Evolutionary conservation across 805 yeast species (phyloP).

Genomic region (Cyberlindnera americana): DNA sequence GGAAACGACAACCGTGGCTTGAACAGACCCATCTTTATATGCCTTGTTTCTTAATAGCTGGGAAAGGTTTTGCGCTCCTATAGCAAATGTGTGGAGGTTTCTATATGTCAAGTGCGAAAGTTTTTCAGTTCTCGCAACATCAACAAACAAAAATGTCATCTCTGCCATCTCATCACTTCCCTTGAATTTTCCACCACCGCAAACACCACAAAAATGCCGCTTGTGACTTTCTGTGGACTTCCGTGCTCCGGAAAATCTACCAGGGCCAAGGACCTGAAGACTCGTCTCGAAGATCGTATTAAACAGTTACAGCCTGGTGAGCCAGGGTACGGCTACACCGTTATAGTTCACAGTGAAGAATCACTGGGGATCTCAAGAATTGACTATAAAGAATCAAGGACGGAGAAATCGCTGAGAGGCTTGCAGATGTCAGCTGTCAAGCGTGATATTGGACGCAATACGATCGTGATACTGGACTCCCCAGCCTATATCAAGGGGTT

Average conservation of each 20-base stretch:
- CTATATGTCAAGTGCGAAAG: no score
- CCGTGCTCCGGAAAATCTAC: conserved; percentile 85
- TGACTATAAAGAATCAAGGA: conserved; percentile 64
- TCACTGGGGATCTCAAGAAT: conserved; percentile 65
- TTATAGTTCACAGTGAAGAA: conserved; percentile 75
- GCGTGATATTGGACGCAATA: conserved; percentile 64
- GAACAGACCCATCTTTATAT: no score
- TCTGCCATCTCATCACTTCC: no score
- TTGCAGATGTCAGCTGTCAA: conserved; percentile 86
- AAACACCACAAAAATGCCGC: conserved; percentile 88
- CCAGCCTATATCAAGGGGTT: conserved; percentile 92
- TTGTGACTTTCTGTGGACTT: conserved; percentile 76
- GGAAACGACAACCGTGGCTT: conserved; percentile 75
- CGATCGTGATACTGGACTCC: conserved; percentile 81
- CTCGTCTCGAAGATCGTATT: conserved; percentile 45
- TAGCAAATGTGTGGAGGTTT: background rate
- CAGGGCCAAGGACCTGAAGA: conserved; percentile 56
- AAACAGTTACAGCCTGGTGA: conserved; percentile 36
- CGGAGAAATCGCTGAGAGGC: conserved; percentile 81
- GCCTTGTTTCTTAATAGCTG: no score
- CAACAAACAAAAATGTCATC: conserved; percentile 1
- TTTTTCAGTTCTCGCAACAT: conserved; percentile 8
- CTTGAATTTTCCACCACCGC: no score
- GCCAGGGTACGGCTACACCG: conserved; percentile 53
- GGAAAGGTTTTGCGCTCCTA: no score